Evolutionary conservation across 163 green algal genomes (phyloP).

Genomic region (Coccomyxa subellipsoidea): DNA sequence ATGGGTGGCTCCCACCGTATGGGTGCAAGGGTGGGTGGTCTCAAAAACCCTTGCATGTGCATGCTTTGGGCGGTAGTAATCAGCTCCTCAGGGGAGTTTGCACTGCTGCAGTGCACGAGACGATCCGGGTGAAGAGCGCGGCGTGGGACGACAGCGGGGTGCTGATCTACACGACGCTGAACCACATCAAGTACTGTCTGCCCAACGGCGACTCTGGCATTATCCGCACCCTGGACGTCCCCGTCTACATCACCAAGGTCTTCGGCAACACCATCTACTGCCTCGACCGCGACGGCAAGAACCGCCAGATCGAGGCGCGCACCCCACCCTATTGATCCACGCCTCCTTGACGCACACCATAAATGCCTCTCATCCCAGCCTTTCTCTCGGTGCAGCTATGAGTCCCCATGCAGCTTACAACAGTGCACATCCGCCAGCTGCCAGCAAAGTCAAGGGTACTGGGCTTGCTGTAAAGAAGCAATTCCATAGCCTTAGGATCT

Average conservation of each 20-base stretch:
- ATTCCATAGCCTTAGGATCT: no score
- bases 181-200: slow-evolving; percentile 99
- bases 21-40: no score
- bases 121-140: slow-evolving; percentile 93
- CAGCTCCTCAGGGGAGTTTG: no score
- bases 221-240: slow-evolving; percentile 95
- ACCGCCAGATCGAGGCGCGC: slow-evolving; percentile 74
- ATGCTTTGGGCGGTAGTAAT: no score
- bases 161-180: slow-evolving; percentile 98
- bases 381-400: no score
- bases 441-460: no score
- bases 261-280: slow-evolving; percentile 74
- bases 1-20: no score
- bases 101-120: slow-evolving; percentile 85
- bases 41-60: no score
- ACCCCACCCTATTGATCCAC: not conserved
- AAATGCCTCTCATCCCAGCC: no score
- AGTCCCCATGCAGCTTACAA: no score
- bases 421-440: no score
- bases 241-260: slow-evolving; percentile 93
- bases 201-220: slow-evolving; percentile 96
- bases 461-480: no score
- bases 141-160: slow-evolving; percentile 95
- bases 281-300: slow-evolving; percentile 96
- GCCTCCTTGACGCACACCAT: not conserved